A percentile compares a stretch with the other conserved stretches of the same genome.
phyloP scores from a whole-genome alignment of 2,329 filamentous ascomycete genomes.

The Domatiomyces globalis region DNA sequence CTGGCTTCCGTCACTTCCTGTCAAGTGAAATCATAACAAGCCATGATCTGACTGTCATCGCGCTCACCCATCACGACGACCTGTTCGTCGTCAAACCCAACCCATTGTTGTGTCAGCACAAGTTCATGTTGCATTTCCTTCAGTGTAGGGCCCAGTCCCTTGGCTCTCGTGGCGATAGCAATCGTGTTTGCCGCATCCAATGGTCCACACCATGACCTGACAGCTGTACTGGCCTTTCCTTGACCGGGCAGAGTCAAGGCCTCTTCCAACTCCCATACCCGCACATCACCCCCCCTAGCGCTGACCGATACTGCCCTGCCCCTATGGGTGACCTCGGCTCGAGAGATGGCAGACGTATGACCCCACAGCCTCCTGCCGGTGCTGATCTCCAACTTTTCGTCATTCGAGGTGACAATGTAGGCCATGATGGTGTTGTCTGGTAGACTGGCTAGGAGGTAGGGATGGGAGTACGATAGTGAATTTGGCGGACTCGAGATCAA shows the following conservation, averaged over 20 bases:
- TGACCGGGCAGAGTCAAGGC: conserved; percentile 16
- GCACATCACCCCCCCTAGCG: conserved; percentile 59
- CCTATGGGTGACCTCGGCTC: conserved; percentile 67
- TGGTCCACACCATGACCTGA: conserved; percentile 26
- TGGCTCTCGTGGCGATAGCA: conserved; percentile 19
- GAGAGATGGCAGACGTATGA: conserved; percentile 77
- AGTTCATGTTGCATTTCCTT: conserved; percentile 26
- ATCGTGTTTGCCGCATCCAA: conserved; percentile 5
- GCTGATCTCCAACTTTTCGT: conserved; percentile 52
- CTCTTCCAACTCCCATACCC: conserved; percentile 82
- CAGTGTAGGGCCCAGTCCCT: conserved; percentile 23
- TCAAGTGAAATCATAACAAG: conserved; percentile 78
- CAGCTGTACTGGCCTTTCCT: conserved; percentile 40
- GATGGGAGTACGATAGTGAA: conserved; percentile 59
- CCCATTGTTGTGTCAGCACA: conserved; percentile 44
- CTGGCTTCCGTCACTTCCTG: conserved; percentile 18
- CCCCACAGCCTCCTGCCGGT: conserved; percentile 70
- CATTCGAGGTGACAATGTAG: conserved; percentile 63
- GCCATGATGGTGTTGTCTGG: conserved; percentile 78
- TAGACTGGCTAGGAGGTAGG: conserved; percentile 71
- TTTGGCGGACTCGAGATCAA: conserved; percentile 37
- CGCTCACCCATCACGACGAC: conserved; percentile 73
- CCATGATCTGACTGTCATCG: conserved; percentile 52
- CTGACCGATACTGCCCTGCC: conserved; percentile 88
- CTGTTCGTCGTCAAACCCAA: conserved; percentile 83